Evolutionary conservation across 441 rosid genomes (phyloP).

Genomic region (Gossypium schwendimanii): DNA sequence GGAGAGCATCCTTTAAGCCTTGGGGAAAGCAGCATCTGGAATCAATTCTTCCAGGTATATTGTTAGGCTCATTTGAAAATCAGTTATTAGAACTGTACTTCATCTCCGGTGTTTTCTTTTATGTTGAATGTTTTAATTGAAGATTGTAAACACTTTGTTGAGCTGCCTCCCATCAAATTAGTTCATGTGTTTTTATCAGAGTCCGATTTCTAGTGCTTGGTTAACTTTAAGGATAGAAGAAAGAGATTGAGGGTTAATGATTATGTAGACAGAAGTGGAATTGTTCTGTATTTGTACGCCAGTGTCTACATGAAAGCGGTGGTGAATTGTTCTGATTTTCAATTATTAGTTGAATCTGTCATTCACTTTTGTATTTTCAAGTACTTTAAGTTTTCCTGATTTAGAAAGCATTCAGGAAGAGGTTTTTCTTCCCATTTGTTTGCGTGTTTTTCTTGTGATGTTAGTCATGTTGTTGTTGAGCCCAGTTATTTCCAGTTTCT

Average conservation of each 20-base stretch:
- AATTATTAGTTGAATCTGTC: neutral
- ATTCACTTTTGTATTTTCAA: neutral
- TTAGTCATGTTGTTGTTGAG: neutral
- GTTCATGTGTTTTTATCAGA: neutral
- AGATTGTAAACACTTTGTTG: neutral
- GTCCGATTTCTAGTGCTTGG: neutral
- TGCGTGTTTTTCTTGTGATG: neutral
- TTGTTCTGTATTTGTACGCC: neutral
- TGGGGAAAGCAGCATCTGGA: slow-evolving; percentile 85
- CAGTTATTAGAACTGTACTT: neutral
- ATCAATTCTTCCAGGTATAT: slow-evolving; percentile 85
- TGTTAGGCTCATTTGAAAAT: slow-evolving; percentile 7
- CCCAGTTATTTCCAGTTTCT: neutral
- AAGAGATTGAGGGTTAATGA: neutral
- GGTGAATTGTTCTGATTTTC: neutral
- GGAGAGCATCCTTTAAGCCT: slow-evolving; percentile 94
- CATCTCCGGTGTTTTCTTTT: neutral
- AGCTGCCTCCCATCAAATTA: neutral
- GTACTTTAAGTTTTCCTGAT: neutral
- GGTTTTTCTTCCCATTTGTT: neutral
- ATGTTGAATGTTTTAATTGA: neutral
- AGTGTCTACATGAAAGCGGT: neutral
- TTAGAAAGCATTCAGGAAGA: neutral
- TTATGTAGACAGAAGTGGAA: neutral
- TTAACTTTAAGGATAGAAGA: neutral